A percentile compares a stretch with the other conserved stretches of the same genome.
These are phyloP conservation scores for Aureobasidium musti DNA, from an alignment of 2,329 filamentous ascomycete genomes.

Conservation along the genomic window DNA sequence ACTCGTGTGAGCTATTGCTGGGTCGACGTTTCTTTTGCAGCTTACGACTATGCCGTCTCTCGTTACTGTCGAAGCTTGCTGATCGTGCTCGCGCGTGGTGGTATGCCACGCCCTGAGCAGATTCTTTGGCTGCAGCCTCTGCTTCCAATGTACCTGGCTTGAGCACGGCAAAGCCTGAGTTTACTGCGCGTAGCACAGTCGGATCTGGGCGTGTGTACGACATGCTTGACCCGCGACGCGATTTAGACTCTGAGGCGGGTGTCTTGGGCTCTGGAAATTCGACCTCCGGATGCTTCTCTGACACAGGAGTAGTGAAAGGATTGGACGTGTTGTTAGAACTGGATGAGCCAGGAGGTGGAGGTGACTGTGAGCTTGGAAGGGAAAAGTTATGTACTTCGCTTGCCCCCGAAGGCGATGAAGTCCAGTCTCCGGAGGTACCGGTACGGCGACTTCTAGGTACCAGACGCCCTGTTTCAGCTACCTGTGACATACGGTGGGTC, in stretches of 20 bases:
- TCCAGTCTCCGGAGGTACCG: constrained; percentile 44
- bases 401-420: constrained; percentile 33
- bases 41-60: constrained; percentile 31
- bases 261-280: constrained; percentile 9
- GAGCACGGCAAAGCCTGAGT: constrained; percentile 43
- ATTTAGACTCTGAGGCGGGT: background rate
- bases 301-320: constrained; percentile 23
- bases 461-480: constrained; percentile 54
- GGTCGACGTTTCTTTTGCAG: constrained; percentile 40
- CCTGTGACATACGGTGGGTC: constrained; percentile 52
- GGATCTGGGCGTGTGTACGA: constrained; percentile 29
- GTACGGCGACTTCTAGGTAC: constrained; percentile 45
- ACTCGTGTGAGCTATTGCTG: constrained; percentile 33
- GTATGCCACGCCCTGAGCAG: background rate
- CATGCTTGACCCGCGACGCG: constrained; percentile 6
- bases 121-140: constrained; percentile 31
- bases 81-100: constrained; percentile 11
- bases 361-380: constrained; percentile 9
- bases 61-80: constrained; percentile 5
- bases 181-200: constrained; percentile 30
- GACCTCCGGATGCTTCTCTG: constrained; percentile 22
- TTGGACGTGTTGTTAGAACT: constrained; percentile 11
- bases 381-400: constrained; percentile 20
- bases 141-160: constrained; percentile 39
- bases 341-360: constrained; percentile 20